Conservation (phyloP, 2,329 filamentous ascomycete species). For the Rutstroemia sydowiana region DNA sequence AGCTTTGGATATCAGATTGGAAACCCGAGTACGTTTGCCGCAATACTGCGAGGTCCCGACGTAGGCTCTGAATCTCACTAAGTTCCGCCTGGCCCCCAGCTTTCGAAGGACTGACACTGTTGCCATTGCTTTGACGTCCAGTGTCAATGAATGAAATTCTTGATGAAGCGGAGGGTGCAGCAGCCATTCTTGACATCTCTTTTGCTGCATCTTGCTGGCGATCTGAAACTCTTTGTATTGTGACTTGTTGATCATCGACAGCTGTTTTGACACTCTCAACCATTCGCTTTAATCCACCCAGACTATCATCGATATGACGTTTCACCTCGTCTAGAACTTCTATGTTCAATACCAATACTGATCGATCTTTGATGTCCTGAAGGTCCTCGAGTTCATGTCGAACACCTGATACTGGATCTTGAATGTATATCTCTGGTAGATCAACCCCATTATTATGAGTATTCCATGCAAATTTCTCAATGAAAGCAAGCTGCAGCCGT, state of each 20-base stretch:
- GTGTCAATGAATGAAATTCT: conserved; percentile 25
- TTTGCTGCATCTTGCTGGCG: conserved; percentile 83
- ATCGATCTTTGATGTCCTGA: conserved; percentile 85
- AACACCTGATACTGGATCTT: conserved; percentile 92
- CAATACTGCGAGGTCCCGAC: conserved; percentile 82
- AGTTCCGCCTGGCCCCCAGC: conserved; percentile 49
- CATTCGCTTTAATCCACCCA: conserved; percentile 70
- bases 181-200: conserved; percentile 58
- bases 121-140: conserved; percentile 16
- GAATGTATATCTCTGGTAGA: conserved; percentile 94
- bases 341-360: conserved; percentile 89
- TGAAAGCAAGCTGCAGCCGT: conserved; percentile 87
- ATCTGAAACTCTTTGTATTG: conserved; percentile 81
- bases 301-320: conserved; percentile 86
- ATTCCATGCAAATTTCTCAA: conserved; percentile 99
- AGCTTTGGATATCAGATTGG: conserved; percentile 77
- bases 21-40: conserved; percentile 92
- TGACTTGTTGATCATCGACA: conserved; percentile 73
- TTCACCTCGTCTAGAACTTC: conserved; percentile 95
- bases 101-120: conserved; percentile 26
- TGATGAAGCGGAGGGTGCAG: conserved; percentile 19
- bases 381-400: conserved; percentile 94
- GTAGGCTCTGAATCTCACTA: conserved; percentile 71
- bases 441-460: conserved; percentile 90
- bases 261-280: conserved; percentile 82